Conservation (phyloP, 371 early-diverging fungal genomes). For the Smittium culicis region DNA sequence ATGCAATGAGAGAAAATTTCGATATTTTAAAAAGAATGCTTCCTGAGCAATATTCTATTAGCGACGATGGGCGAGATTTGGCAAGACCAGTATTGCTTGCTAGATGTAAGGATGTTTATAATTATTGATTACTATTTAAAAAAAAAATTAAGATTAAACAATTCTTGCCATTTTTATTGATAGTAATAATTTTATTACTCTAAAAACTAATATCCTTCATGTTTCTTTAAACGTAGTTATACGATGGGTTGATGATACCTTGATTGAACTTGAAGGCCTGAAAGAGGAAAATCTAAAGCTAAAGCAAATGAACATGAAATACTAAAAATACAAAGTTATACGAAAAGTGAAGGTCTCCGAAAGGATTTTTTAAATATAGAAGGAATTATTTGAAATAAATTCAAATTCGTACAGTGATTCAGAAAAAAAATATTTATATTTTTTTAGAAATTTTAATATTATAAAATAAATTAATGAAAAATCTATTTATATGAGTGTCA, state of each 20-base stretch:
- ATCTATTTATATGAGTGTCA: too few species aligned
- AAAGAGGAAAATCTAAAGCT: constrained; percentile 15
- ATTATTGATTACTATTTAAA: too few species aligned
- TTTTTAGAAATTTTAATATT: too few species aligned
- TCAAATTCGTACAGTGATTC: too few species aligned
- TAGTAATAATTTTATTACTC: not conserved
- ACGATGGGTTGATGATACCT: constrained; percentile 34
- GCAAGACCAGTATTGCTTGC: constrained; percentile 30
- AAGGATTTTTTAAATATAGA: too few species aligned
- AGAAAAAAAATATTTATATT: too few species aligned
- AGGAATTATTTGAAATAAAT: too few species aligned
- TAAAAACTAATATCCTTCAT: not conserved
- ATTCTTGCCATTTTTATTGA: not conserved
- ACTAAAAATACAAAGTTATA: too few species aligned
- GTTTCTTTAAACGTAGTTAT: constrained; percentile 11
- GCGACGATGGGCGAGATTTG: constrained; percentile 33
- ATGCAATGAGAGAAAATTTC: constrained; percentile 36
- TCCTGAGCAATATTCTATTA: constrained; percentile 29
- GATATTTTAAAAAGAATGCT: constrained; percentile 33
- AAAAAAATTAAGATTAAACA: not conserved
- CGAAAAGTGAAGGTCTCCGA: too few species aligned
- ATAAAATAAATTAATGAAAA: too few species aligned
- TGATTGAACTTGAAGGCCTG: constrained; percentile 30
- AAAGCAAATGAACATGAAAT: too few species aligned
- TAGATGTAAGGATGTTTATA: constrained; percentile 13